A percentile compares a stretch with the other conserved stretches of the same genome.
Evolutionary conservation across 176 grass and related monocot genomes (phyloP).

Genomic region (Phragmites australis): DNA sequence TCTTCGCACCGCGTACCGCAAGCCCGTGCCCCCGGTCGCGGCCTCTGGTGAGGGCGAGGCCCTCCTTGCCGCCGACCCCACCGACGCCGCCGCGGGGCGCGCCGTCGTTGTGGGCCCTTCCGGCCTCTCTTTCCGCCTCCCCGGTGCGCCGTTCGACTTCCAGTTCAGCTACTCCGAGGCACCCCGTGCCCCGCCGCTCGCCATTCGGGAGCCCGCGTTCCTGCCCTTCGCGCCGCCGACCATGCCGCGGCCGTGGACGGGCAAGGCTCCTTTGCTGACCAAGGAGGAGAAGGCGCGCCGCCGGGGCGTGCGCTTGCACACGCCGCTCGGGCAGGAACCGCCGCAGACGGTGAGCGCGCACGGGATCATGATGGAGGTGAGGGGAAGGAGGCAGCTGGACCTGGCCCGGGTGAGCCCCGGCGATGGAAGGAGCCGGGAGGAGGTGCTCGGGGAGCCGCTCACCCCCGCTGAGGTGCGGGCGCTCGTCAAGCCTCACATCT

Average conservation of each 20-base stretch:
- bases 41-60: constrained; percentile 49
- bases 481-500: constrained; percentile 73
- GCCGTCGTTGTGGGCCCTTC: constrained; percentile 68
- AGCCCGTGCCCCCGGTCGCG: constrained; percentile 58
- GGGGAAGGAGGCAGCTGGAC: constrained; percentile 55
- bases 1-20: constrained; percentile 72
- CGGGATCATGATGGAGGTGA: constrained; percentile 70
- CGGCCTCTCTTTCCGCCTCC: constrained; percentile 77
- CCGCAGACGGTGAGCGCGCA: constrained; percentile 40
- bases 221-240: constrained; percentile 90
- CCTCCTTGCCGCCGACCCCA: constrained; percentile 54
- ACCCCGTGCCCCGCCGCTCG: constrained; percentile 73
- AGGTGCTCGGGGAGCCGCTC: constrained; percentile 81
- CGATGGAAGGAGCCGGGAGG: constrained; percentile 68
- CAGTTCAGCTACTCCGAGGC: constrained; percentile 96
- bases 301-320: constrained; percentile 68
- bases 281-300: constrained; percentile 93
- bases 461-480: constrained; percentile 54
- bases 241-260: constrained; percentile 97
- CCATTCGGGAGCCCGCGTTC: constrained; percentile 96
- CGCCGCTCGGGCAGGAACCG: constrained; percentile 65
- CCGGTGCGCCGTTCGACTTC: constrained; percentile 88
- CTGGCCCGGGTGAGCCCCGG: constrained; percentile 54
- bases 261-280: constrained; percentile 83
- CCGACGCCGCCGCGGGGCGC: constrained; percentile 50